These are phyloP conservation scores for Lepidium africanum DNA, from an alignment of 345 rosid genomes.

Conservation along the genomic window DNA sequence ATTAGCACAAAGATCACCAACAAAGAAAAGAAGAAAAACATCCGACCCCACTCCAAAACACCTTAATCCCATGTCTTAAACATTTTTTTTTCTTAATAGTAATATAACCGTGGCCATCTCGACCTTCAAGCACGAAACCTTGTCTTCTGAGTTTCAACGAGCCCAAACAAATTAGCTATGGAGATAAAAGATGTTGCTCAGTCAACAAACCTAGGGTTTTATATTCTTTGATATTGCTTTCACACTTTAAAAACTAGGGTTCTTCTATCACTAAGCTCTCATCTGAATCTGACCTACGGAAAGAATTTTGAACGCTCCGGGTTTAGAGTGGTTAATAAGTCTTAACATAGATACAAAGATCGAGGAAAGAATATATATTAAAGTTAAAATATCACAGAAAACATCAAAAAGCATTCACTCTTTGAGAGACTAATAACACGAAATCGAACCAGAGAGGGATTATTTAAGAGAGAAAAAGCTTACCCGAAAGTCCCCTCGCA, in stretches of 20 bases:
- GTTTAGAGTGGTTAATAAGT: slow-evolving; percentile 13
- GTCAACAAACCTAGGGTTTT: slow-evolving; percentile 23
- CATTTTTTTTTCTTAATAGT: slow-evolving; percentile 14
- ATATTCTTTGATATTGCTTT: neutral
- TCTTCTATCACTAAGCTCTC: neutral
- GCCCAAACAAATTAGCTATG: neutral
- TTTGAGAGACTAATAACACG: slow-evolving; percentile 11
- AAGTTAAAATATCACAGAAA: neutral
- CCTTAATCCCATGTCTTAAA: neutral
- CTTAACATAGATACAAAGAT: neutral
- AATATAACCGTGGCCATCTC: slow-evolving; percentile 8
- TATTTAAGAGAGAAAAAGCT: neutral
- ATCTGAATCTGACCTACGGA: slow-evolving; percentile 1
- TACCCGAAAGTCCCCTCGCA: slow-evolving; percentile 42
- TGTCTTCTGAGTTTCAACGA: neutral
- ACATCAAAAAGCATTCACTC: neutral
- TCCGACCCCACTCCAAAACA: neutral
- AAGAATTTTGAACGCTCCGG: neutral
- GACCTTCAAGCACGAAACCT: neutral
- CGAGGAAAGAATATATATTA: neutral
- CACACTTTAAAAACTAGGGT: slow-evolving; percentile 7
- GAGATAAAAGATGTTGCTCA: neutral
- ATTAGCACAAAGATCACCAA: slow-evolving; percentile 16
- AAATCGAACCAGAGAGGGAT: neutral
- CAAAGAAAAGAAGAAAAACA: neutral